Evolutionary conservation across 306 rosid genomes (phyloP).

Genomic region (Dicorynia guianensis): DNA sequence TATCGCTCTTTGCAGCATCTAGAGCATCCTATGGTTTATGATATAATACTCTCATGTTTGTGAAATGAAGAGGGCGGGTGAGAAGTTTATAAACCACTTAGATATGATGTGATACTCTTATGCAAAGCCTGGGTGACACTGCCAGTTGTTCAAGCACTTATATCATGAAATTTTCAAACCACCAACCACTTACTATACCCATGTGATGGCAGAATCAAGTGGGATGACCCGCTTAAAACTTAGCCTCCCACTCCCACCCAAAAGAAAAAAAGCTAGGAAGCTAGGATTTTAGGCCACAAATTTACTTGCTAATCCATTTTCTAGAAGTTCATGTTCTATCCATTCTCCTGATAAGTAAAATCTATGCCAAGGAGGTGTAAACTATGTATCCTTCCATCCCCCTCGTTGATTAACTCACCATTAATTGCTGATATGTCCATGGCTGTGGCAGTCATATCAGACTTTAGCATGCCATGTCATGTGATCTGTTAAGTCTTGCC

Average conservation of each 20-base stretch:
- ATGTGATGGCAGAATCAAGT: not conserved
- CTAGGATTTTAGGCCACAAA: constrained; percentile 6
- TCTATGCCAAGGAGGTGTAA: not conserved
- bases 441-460: too few relatives aligned
- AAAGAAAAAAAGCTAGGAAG: not conserved
- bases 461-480: too few relatives aligned
- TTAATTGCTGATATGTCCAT: too few relatives aligned
- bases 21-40: too few relatives aligned
- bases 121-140: not conserved
- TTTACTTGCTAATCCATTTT: not conserved
- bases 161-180: not conserved
- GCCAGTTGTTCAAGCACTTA: not conserved
- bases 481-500: too few relatives aligned
- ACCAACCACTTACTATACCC: not conserved
- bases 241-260: too few relatives aligned
- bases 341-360: not conserved
- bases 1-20: too few relatives aligned
- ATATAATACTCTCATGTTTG: too few relatives aligned
- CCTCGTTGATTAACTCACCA: too few relatives aligned
- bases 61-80: not conserved
- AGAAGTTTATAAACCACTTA: constrained; percentile 1
- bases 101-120: not conserved
- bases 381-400: not conserved
- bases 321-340: constrained; percentile 13
- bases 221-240: not conserved